A percentile compares a stretch with the other conserved stretches of the same genome.
Conservation (phyloP, 345 rosid genomes). For the Linum usitatissimum region DNA sequence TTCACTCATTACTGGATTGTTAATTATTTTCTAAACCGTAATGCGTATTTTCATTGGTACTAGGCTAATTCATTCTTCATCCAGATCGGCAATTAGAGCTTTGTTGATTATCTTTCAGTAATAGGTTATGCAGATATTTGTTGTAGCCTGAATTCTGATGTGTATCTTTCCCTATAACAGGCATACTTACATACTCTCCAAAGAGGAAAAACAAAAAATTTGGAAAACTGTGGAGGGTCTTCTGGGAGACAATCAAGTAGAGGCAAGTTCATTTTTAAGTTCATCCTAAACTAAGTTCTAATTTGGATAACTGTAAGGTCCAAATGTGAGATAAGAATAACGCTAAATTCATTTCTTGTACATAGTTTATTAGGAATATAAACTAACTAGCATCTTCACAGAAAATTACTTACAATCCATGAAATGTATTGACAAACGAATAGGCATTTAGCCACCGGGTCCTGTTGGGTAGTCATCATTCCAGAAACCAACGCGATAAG, state of each 20-base stretch:
- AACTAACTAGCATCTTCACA: too few species aligned
- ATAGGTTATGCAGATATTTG: not conserved
- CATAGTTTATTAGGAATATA: too few species aligned
- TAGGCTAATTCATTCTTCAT: slow-evolving; percentile 1
- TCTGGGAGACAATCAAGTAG: slow-evolving; percentile 89
- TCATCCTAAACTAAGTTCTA: slow-evolving; percentile 4
- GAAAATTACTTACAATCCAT: too few species aligned
- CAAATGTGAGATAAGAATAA: not conserved
- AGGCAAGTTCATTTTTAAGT: slow-evolving; percentile 43
- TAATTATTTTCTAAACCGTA: slow-evolving; percentile 1
- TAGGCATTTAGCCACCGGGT: not conserved
- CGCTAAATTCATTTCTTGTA: not conserved
- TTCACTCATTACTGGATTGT: slow-evolving; percentile 3
- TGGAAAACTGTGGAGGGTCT: slow-evolving; percentile 78
- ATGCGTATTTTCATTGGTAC: not conserved
- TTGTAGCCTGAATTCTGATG: slow-evolving; percentile 12
- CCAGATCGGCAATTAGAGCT: not conserved
- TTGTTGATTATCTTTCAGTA: not conserved
- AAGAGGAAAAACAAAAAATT: slow-evolving; percentile 55
- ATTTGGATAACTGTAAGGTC: not conserved
- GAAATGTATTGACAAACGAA: not conserved
- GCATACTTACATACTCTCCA: slow-evolving; percentile 77
- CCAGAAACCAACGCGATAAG: not conserved
- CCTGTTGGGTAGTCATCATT: not conserved
- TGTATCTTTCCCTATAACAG: slow-evolving; percentile 26